Base-by-base conservation (phyloP, 2,329 filamentous ascomycete genomes). In the Ceratocystis destructans region DNA sequence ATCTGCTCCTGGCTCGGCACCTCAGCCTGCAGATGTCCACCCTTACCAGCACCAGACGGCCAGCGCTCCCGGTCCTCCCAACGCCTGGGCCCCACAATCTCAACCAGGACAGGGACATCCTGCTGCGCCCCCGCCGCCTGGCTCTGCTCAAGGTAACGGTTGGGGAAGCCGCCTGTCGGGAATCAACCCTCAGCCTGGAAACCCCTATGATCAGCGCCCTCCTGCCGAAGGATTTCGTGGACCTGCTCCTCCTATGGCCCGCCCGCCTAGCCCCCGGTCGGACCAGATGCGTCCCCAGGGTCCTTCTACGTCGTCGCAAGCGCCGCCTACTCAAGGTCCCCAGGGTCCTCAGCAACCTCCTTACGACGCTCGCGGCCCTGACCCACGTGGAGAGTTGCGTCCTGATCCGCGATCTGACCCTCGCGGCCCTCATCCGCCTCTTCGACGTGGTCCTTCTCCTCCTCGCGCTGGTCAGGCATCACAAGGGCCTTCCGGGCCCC, bases 21-120 rank as follows among this genome's bases (percentile, higher is more conserved):
- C 93, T n/a, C 84, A 94, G 71, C 93, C 94, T 6, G 93, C 96
- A 72, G 94, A 99, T 75, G 91, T 97, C 25, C 92, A 97, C 74
- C 93, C 93, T 62, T 90, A 96, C 73, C 89, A 92, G 5, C 97
- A 97, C 72, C 91, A 96, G 75, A 84, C 86, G 65, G 84, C 87
- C 61, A 89, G 88, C 53, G 87, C 94, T 65, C 88, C 89, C 70
- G 90, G 89, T 10, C 89, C 90, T 64, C 88, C 87, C 64, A 92
- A 91, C 69, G 89, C 95, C 74, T 97, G 93, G 93, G 89, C 89
- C 69, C 88, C 87, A 10, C 37, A 41, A 67, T 89, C 90, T 62
- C 83, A 86, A 55, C 83, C 85, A 62, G 82, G 83, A 48, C 86
- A 67, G 37, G 66, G 65, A 53, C 64, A 66, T 41, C 53, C 57